These are phyloP conservation scores for Globisporangium cederbergense DNA, from an alignment of 352 stramenopile species.

Conservation along the genomic window DNA sequence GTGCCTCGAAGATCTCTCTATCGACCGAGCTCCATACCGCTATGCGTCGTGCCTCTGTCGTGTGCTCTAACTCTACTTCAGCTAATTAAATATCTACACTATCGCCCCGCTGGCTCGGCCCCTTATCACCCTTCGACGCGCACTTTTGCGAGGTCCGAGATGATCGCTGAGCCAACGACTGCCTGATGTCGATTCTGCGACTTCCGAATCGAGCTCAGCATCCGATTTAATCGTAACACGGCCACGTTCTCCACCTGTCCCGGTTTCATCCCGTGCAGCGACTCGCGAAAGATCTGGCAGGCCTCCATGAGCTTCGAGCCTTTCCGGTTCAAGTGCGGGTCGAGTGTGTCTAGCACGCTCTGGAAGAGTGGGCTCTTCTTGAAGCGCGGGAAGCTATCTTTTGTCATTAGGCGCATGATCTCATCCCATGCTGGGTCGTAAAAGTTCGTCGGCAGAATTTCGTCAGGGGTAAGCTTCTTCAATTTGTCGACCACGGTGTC, in stretches of 20 bases:
- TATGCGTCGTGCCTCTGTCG: neutral
- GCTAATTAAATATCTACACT: slow-evolving; percentile 14
- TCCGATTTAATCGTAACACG: slow-evolving; percentile 46
- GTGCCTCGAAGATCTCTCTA: neutral
- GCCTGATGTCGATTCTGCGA: slow-evolving; percentile 44
- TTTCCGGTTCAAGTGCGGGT: slow-evolving; percentile 62
- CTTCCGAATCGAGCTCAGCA: slow-evolving; percentile 69
- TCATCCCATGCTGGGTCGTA: slow-evolving; percentile 63
- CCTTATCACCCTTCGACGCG: slow-evolving; percentile 19
- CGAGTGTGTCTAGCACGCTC: slow-evolving; percentile 54
- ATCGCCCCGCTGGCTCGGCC: neutral
- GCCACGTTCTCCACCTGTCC: slow-evolving; percentile 55
- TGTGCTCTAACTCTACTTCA: neutral
- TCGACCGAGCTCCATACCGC: neutral
- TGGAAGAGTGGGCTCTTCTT: slow-evolving; percentile 73
- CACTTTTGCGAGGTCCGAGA: slow-evolving; percentile 18
- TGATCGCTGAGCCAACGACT: slow-evolving; percentile 17
- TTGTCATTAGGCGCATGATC: slow-evolving; percentile 80
- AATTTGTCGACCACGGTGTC: slow-evolving; percentile 39
- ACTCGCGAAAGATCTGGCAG: slow-evolving; percentile 74
- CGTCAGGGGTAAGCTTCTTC: slow-evolving; percentile 19
- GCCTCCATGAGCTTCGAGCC: slow-evolving; percentile 57
- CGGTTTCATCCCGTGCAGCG: slow-evolving; percentile 51
- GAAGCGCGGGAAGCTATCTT: slow-evolving; percentile 79
- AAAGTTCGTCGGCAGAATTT: slow-evolving; percentile 33